phyloP scores from a whole-genome alignment of 208 protist species.

The Entamoeba moshkovskii region DNA sequence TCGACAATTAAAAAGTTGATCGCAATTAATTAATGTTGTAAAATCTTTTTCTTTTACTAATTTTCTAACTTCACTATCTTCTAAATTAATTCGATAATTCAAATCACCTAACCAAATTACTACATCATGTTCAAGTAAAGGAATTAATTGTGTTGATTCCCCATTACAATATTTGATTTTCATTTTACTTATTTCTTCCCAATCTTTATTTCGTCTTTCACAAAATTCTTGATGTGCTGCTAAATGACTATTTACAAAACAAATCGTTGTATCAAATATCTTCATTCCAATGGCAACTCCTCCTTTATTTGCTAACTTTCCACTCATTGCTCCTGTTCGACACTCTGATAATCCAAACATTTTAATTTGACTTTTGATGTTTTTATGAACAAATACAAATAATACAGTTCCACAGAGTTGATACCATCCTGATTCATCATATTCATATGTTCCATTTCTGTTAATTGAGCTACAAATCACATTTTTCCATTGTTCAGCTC shows the following conservation, averaged over 20 bases:
- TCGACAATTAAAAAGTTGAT: slow-evolving; percentile 29
- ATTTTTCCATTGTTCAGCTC: neutral
- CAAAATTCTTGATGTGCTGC: slow-evolving; percentile 61
- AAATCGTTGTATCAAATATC: slow-evolving; percentile 53
- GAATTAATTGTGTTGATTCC: neutral
- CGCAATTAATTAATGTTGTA: neutral
- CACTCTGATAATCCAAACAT: neutral
- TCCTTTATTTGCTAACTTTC: slow-evolving; percentile 68
- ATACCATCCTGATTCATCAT: neutral
- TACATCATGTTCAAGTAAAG: slow-evolving; percentile 61
- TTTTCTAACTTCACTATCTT: neutral
- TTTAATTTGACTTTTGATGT: neutral
- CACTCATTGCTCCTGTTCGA: slow-evolving; percentile 29
- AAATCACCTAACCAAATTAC: slow-evolving; percentile 73
- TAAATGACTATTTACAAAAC: slow-evolving; percentile 68
- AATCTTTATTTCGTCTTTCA: slow-evolving; percentile 57
- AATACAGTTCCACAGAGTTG: neutral
- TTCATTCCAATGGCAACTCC: slow-evolving; percentile 56
- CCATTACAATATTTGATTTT: neutral
- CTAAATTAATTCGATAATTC: slow-evolving; percentile 71
- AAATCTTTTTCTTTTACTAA: neutral
- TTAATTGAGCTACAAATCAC: neutral
- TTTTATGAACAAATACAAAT: neutral
- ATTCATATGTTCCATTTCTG: neutral
- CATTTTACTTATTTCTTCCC: slow-evolving; percentile 47